Evolutionary conservation across 768 basidiomycete species (phyloP).

Genomic region (Tephrocybe sp.): DNA sequence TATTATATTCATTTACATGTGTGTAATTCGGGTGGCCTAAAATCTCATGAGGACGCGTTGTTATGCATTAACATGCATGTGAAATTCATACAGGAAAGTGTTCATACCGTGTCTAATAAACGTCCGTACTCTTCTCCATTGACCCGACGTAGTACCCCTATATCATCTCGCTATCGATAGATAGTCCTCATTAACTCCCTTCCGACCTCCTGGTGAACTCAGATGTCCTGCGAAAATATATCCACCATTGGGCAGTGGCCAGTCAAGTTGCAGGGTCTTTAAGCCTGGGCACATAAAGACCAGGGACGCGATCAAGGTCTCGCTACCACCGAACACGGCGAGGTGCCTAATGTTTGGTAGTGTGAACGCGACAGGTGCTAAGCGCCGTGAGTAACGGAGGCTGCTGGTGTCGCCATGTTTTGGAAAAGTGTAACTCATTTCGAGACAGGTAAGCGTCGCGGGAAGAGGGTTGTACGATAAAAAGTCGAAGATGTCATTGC

Average conservation of each 20-base stretch:
- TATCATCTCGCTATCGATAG: background rate
- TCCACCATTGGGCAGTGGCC: background rate
- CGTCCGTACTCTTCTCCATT: background rate
- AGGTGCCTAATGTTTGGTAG: constrained; percentile 6
- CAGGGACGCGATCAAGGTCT: background rate
- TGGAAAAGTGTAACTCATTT: constrained; percentile 3
- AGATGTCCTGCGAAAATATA: background rate
- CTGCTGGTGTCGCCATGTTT: background rate
- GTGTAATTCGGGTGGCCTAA: too few relatives aligned
- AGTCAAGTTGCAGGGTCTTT: constrained; percentile 2
- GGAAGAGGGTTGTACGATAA: constrained; percentile 13
- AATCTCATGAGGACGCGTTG: too few relatives aligned
- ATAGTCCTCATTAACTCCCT: background rate
- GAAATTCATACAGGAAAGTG: too few relatives aligned
- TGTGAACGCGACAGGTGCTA: background rate
- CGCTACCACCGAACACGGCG: constrained; percentile 2
- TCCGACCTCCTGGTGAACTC: background rate
- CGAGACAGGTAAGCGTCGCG: constrained; percentile 1
- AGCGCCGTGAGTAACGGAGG: background rate
- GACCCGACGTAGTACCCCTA: background rate
- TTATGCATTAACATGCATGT: too few relatives aligned
- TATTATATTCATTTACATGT: too few relatives aligned
- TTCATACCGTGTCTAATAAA: background rate
- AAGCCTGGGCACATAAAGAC: constrained; percentile 9
- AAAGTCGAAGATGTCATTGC: constrained; percentile 13